phyloP scores from a whole-genome alignment of 2,329 filamentous ascomycete species.

The Penicillium sp. region DNA sequence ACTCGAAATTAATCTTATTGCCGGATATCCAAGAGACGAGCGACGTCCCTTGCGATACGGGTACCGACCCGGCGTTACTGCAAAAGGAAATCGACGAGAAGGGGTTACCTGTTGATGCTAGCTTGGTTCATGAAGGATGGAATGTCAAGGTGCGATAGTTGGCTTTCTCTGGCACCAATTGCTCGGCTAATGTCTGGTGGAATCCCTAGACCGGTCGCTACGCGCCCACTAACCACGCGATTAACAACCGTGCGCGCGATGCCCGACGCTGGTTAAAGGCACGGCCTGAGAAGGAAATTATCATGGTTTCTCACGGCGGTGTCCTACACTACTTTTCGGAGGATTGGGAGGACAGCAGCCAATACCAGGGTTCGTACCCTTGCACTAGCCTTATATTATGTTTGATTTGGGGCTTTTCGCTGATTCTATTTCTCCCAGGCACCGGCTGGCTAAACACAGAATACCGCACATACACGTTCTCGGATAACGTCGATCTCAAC shows the following conservation, averaged over 20 bases:
- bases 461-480: conserved; percentile 70
- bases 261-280: conserved; percentile 63
- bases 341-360: conserved; percentile 70
- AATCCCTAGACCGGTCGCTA: conserved; percentile 46
- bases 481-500: conserved; percentile 56
- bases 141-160: conserved; percentile 63
- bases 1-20: conserved; percentile 65
- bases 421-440: conserved; percentile 48
- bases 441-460: conserved; percentile 79
- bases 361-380: conserved; percentile 48
- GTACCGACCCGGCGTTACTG: conserved; percentile 62
- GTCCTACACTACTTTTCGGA: conserved; percentile 85
- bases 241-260: conserved; percentile 65
- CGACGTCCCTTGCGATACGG: conserved; percentile 75
- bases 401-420: too few relatives aligned
- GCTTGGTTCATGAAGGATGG: conserved; percentile 69
- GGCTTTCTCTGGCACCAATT: neutral
- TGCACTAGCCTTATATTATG: neutral
- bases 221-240: conserved; percentile 53
- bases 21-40: conserved; percentile 81
- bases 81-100: conserved; percentile 64
- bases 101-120: conserved; percentile 64
- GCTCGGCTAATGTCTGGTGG: neutral
- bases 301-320: conserved; percentile 80
- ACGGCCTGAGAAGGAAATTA: conserved; percentile 67